phyloP scores from a whole-genome alignment of 1,284 basidiomycete genomes.

The Fomitopsis palustris region DNA sequence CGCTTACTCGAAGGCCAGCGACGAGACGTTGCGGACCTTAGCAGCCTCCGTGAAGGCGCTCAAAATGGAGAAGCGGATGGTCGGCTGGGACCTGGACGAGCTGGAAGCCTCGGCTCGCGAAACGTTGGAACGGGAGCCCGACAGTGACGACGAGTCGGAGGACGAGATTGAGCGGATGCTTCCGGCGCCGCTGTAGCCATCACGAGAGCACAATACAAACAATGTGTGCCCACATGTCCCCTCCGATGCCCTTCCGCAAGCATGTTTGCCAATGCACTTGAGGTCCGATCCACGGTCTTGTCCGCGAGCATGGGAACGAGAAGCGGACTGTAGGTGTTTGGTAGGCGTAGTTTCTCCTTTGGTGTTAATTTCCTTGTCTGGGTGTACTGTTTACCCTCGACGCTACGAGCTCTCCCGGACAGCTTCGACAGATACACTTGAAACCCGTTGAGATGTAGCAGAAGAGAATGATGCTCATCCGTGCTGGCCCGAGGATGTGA shows the following conservation, averaged over 20 bases:
- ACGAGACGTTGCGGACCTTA: constrained; percentile 46
- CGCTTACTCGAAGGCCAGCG: constrained; percentile 36
- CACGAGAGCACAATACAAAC: not conserved
- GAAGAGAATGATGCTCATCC: not conserved
- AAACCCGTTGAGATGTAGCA: not conserved
- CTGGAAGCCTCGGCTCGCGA: constrained; percentile 55
- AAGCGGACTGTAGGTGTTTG: not conserved
- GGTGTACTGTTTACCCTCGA: not conserved
- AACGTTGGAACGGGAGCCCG: constrained; percentile 23
- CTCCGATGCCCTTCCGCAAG: not conserved
- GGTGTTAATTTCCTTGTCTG: not conserved
- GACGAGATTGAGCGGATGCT: constrained; percentile 33
- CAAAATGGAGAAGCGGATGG: constrained; percentile 45
- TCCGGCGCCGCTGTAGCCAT: constrained; percentile 21
- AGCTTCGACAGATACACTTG: not conserved
- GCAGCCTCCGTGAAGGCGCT: constrained; percentile 38
- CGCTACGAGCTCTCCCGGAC: not conserved
- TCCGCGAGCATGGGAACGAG: not conserved
- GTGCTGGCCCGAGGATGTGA: not conserved
- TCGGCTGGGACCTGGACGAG: constrained; percentile 68
- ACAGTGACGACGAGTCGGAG: constrained; percentile 35
- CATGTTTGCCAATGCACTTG: not conserved
- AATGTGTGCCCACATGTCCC: not conserved
- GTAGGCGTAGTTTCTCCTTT: not conserved
- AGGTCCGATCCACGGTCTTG: not conserved